Percentiles rank a stretch among this genome's conserved stretches.
These are phyloP conservation scores for Diaporthe aspalathi DNA, from an alignment of 2,329 filamentous ascomycete species.

Conservation along the genomic window DNA sequence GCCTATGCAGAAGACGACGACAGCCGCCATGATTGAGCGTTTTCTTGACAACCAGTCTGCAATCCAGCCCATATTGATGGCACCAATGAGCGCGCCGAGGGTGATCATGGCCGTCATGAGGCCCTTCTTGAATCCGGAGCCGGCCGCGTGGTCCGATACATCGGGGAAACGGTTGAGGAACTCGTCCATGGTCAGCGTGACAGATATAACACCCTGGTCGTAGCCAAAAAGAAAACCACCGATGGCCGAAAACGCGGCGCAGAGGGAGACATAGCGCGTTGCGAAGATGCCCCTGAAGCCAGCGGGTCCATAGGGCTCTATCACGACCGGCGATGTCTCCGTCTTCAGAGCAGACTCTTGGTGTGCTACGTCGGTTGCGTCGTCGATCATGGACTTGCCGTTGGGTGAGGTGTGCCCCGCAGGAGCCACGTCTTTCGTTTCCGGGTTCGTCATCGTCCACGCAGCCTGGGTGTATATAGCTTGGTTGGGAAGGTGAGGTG, in stretches of 20 bases:
- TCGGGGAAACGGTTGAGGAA: slow-evolving; percentile 49
- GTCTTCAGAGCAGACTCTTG: slow-evolving; percentile 7
- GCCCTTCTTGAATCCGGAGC: slow-evolving; percentile 57
- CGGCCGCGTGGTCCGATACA: slow-evolving; percentile 49
- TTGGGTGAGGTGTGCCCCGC: slow-evolving; percentile 1
- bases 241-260: slow-evolving; percentile 26
- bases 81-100: slow-evolving; percentile 63
- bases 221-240: slow-evolving; percentile 37
- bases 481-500: background rate
- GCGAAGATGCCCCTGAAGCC: slow-evolving; percentile 29
- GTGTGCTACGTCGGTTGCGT: slow-evolving; percentile 7
- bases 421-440: slow-evolving; percentile 2
- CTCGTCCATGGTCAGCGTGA: slow-evolving; percentile 52
- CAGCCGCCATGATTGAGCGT: slow-evolving; percentile 62
- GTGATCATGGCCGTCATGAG: slow-evolving; percentile 58
- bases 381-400: slow-evolving; percentile 8
- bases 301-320: slow-evolving; percentile 13
- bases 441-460: background rate
- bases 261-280: slow-evolving; percentile 27
- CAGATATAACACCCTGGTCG: slow-evolving; percentile 54
- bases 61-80: slow-evolving; percentile 63
- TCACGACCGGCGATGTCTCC: background rate
- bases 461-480: background rate
- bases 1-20: slow-evolving; percentile 64
- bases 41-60: slow-evolving; percentile 66